phyloP scores from a whole-genome alignment of 2,329 filamentous ascomycete genomes.

The Apiospora koreana region DNA sequence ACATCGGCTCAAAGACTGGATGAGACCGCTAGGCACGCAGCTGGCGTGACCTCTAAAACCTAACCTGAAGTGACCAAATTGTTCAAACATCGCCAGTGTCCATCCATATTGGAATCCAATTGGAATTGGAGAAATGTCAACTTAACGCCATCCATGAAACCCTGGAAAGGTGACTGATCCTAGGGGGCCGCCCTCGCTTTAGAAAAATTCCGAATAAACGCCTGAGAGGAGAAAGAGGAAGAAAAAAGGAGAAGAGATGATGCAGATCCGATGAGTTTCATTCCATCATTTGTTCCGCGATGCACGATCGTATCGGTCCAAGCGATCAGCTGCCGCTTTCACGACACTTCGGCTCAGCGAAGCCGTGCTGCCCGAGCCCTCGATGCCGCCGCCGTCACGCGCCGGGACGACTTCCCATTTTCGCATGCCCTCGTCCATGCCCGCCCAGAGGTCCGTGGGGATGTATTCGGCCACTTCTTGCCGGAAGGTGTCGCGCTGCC shows the following conservation, averaged over 20 bases:
- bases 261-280: not conserved
- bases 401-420: slow-evolving; percentile 51
- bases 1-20: not conserved
- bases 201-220: not conserved
- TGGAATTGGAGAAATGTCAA: not conserved
- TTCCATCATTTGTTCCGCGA: not conserved
- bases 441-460: slow-evolving; percentile 85
- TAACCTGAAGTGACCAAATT: not conserved
- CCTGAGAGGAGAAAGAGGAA: not conserved
- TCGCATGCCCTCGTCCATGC: slow-evolving; percentile 62
- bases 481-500: slow-evolving; percentile 75
- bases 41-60: slow-evolving; percentile 2
- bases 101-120: not conserved
- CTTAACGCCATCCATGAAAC: slow-evolving; percentile 3
- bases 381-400: slow-evolving; percentile 26
- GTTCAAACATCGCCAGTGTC: not conserved
- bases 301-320: slow-evolving; percentile 14
- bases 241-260: not conserved
- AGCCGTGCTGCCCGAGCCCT: slow-evolving; percentile 25
- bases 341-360: slow-evolving; percentile 31
- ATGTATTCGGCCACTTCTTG: slow-evolving; percentile 83
- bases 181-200: not conserved
- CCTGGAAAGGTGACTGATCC: not conserved
- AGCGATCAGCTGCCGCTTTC: slow-evolving; percentile 27
- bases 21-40: slow-evolving; percentile 5